Evolutionary conservation across 805 yeast species (phyloP).

Genomic region (Zygosaccharomyces gambellarensis): DNA sequence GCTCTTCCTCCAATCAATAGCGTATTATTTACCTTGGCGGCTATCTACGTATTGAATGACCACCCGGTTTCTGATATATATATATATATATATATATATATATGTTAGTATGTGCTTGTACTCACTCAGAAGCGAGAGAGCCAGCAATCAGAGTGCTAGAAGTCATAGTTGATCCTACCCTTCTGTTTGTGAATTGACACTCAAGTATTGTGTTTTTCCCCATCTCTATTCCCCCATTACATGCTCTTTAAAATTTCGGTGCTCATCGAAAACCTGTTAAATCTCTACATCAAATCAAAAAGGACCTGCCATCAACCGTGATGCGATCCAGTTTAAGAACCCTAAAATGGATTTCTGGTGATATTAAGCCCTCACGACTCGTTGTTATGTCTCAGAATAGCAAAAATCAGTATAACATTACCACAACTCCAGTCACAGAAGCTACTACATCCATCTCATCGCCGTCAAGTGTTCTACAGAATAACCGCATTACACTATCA

Average conservation of each 20-base stretch:
- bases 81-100: neutral
- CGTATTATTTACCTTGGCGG: neutral
- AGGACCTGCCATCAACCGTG: neutral
- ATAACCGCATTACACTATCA: neutral
- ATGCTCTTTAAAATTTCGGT: neutral
- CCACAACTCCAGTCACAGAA: slow-evolving; percentile 1
- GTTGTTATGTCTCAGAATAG: neutral
- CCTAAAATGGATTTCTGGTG: neutral
- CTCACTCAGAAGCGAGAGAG: neutral
- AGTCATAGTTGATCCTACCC: too few relatives aligned
- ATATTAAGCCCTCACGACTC: neutral
- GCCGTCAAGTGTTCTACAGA: neutral
- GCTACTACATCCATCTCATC: neutral
- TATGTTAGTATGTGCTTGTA: neutral
- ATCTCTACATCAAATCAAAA: neutral
- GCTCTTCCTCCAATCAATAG: neutral
- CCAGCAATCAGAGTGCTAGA: neutral
- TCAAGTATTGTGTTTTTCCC: too few relatives aligned
- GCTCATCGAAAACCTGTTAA: neutral
- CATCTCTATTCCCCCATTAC: neutral
- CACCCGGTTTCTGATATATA: too few relatives aligned
- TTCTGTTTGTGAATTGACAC: too few relatives aligned
- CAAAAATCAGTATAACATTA: neutral
- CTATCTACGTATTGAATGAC: neutral
- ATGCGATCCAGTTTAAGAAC: neutral